Conservation (phyloP, 2,329 filamentous ascomycete genomes). For the Bimuria novae-zelandiae region DNA sequence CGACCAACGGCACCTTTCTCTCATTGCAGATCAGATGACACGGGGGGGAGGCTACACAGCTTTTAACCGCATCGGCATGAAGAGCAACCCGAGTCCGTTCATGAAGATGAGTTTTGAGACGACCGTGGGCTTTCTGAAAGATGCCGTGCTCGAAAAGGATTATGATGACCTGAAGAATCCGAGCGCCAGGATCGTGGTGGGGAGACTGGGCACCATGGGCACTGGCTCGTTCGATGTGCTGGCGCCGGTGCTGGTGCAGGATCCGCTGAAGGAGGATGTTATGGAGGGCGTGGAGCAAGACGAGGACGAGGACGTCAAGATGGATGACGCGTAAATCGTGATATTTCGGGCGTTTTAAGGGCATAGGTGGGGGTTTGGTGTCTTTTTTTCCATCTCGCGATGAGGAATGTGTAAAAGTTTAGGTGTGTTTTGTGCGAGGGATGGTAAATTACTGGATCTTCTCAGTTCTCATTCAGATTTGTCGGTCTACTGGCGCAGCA, state of each 20-base stretch:
- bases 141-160: conserved; percentile 87
- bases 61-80: conserved; percentile 89
- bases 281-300: conserved; percentile 15
- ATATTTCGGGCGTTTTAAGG: background rate
- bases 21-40: conserved; percentile 99
- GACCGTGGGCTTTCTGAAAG: conserved; percentile 88
- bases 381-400: background rate
- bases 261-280: conserved; percentile 32
- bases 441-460: too few relatives aligned
- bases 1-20: conserved; percentile 87
- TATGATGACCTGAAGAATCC: conserved; percentile 87
- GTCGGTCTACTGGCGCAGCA: too few relatives aligned
- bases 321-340: conserved; percentile 6
- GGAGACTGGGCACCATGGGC: conserved; percentile 78
- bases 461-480: too few relatives aligned
- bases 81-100: conserved; percentile 83
- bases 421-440: too few relatives aligned
- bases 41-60: conserved; percentile 84
- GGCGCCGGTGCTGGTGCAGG: conserved; percentile 34
- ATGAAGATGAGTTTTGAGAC: conserved; percentile 99
- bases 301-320: conserved; percentile 17
- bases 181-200: conserved; percentile 85
- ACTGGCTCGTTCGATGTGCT: conserved; percentile 93
- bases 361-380: background rate
- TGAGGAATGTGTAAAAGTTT: conserved; percentile 4